A percentile compares a stretch with the other conserved stretches of the same genome.
Conservation (phyloP, 352 stramenopile species). For the Phytophthora litchii region DNA sequence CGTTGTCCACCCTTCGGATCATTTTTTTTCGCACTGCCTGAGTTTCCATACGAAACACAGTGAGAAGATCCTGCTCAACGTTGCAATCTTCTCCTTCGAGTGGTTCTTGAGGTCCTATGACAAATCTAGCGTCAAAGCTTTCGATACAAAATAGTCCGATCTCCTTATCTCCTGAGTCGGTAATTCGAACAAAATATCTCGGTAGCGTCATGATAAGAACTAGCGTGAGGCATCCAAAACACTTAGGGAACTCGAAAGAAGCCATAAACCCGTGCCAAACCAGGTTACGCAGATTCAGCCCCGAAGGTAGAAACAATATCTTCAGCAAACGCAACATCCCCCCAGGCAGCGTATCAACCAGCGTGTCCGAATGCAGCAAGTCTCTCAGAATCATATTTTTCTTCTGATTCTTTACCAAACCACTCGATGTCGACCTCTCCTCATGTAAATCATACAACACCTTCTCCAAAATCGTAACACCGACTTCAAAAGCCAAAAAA, state of each 20-base stretch:
- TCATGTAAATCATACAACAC: slow-evolving; percentile 61
- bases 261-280: slow-evolving; percentile 74
- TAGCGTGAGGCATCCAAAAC: slow-evolving; percentile 55
- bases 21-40: slow-evolving; percentile 1
- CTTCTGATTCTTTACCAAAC: slow-evolving; percentile 7
- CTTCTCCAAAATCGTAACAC: slow-evolving; percentile 69
- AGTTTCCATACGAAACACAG: slow-evolving; percentile 12
- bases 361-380: slow-evolving; percentile 51
- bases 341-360: slow-evolving; percentile 36
- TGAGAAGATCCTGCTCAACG: slow-evolving; percentile 8
- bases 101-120: slow-evolving; percentile 4
- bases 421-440: slow-evolving; percentile 2
- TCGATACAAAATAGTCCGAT: slow-evolving; percentile 25
- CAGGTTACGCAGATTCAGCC: slow-evolving; percentile 70
- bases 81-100: not conserved
- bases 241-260: slow-evolving; percentile 59
- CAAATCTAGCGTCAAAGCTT: slow-evolving; percentile 39
- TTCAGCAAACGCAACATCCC: slow-evolving; percentile 55
- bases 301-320: slow-evolving; percentile 63
- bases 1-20: slow-evolving; percentile 14
- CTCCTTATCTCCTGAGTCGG: not conserved
- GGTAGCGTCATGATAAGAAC: slow-evolving; percentile 53
- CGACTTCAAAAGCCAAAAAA: slow-evolving; percentile 59
- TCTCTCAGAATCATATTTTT: slow-evolving; percentile 79
- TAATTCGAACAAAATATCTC: slow-evolving; percentile 19